Percentiles rank a stretch among this genome's conserved stretches.
phyloP scores from a whole-genome alignment of 1,284 basidiomycete species.

The Neotropicomus parvogracilis region DNA sequence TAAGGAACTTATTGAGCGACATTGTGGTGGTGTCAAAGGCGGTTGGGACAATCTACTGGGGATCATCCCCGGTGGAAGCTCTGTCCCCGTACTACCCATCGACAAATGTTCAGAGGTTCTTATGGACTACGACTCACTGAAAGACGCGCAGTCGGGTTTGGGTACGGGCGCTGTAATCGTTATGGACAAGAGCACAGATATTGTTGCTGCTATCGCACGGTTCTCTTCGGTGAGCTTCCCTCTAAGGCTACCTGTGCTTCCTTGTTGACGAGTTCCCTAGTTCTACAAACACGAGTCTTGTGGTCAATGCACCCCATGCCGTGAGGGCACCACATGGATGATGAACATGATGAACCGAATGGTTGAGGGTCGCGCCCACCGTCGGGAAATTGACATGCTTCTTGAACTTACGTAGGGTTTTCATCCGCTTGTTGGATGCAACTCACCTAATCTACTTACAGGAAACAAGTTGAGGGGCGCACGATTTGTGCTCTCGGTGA shows the following conservation, averaged over 20 bases:
- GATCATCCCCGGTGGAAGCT: conserved; percentile 93
- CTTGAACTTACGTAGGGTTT: conserved; percentile 77
- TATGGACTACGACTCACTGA: conserved; percentile 98
- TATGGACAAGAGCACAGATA: conserved; percentile 97
- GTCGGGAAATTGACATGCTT: conserved; percentile 96
- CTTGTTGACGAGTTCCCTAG: conserved; percentile 30
- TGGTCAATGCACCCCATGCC: conserved; percentile 96
- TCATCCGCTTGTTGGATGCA: not conserved
- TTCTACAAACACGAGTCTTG: conserved; percentile 99
- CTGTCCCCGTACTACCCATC: conserved; percentile 91
- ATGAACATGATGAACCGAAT: conserved; percentile 97
- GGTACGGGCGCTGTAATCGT: conserved; percentile 98
- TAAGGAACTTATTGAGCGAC: conserved; percentile 92
- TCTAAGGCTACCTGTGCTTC: not conserved
- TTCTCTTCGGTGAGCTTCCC: conserved; percentile 69
- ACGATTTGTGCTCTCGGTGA: conserved; percentile 97
- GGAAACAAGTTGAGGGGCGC: conserved; percentile 94
- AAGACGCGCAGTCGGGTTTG: conserved; percentile 91
- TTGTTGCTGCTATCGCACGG: conserved; percentile 88
- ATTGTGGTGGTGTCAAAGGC: conserved; percentile 91
- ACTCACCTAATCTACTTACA: conserved; percentile 33
- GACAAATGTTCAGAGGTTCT: conserved; percentile 79
- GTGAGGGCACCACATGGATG: conserved; percentile 97
- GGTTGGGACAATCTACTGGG: conserved; percentile 97
- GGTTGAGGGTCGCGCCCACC: conserved; percentile 84